Evolutionary conservation across 345 rosid genomes (phyloP).

Genomic region (Orychophragmus violaceus): DNA sequence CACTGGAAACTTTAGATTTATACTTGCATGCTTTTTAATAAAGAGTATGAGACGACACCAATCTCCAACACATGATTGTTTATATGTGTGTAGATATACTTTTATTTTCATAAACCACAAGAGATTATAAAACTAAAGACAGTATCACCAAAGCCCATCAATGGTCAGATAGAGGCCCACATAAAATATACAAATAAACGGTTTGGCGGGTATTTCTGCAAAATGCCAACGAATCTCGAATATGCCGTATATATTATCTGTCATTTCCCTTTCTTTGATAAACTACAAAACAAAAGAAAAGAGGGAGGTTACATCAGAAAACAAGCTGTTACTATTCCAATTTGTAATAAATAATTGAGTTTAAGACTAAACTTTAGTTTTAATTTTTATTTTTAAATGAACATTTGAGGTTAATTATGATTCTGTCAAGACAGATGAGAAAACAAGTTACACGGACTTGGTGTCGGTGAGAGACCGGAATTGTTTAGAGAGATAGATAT

Average conservation of each 20-base stretch:
- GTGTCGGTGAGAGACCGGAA: slow-evolving; percentile 21
- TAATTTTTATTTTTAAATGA: neutral
- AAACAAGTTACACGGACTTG: slow-evolving; percentile 7
- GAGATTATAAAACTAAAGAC: too few species aligned
- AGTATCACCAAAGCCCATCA: neutral
- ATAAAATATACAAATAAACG: neutral
- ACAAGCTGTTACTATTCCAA: neutral
- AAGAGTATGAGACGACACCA: too few species aligned
- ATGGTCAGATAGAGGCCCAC: neutral
- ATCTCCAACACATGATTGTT: too few species aligned
- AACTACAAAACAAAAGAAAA: neutral
- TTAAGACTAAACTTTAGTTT: neutral
- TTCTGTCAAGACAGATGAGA: neutral
- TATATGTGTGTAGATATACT: too few species aligned
- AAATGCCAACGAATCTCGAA: slow-evolving; percentile 25
- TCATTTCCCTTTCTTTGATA: slow-evolving; percentile 10
- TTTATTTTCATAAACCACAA: too few species aligned
- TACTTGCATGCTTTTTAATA: too few species aligned
- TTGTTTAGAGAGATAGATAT: neutral
- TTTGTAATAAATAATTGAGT: neutral
- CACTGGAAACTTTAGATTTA: too few species aligned
- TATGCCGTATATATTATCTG: slow-evolving; percentile 8
- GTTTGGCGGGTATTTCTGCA: neutral
- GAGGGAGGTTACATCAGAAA: neutral
- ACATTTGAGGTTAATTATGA: neutral